Conservation (phyloP, 2,329 filamentous ascomycete genomes). For the Helotiales sp. region DNA sequence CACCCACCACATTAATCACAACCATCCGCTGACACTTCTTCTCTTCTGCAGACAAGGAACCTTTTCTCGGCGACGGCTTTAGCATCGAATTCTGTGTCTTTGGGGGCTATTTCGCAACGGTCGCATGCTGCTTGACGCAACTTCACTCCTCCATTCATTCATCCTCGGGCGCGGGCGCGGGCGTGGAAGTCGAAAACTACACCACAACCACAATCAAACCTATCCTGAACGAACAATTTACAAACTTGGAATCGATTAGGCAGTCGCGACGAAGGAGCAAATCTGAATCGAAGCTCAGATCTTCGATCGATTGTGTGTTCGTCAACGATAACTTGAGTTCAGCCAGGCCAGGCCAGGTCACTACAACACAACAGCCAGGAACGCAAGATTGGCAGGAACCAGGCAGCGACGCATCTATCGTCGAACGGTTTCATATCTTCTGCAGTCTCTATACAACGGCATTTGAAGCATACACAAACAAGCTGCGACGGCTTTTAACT, state of each 20-base stretch:
- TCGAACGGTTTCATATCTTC: constrained; percentile 24
- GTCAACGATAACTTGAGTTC: no score
- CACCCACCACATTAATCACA: background rate
- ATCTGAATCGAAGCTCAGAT: constrained; percentile 6
- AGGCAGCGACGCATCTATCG: constrained; percentile 26
- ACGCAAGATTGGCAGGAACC: no score
- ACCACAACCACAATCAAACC: background rate
- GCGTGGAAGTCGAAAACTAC: background rate
- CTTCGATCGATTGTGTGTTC: background rate
- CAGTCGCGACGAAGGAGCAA: constrained; percentile 3
- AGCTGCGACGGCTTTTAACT: constrained; percentile 23
- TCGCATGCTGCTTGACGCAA: background rate
- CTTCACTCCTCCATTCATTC: background rate
- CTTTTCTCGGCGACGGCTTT: background rate
- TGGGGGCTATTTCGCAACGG: constrained; percentile 1
- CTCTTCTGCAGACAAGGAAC: constrained; percentile 10
- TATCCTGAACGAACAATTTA: background rate
- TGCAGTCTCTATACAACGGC: constrained; percentile 9
- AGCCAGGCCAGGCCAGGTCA: no score
- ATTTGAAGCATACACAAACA: constrained; percentile 15
- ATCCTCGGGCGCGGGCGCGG: background rate
- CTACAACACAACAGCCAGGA: no score
- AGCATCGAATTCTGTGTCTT: background rate
- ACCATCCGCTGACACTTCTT: constrained; percentile 12
- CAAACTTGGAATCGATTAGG: background rate